Evolutionary conservation across 495 filamentous ascomycete genomes (phyloP), one percentile per base, ranked within the genome.

Genomic region (Aspergillus cristatus): DNA sequence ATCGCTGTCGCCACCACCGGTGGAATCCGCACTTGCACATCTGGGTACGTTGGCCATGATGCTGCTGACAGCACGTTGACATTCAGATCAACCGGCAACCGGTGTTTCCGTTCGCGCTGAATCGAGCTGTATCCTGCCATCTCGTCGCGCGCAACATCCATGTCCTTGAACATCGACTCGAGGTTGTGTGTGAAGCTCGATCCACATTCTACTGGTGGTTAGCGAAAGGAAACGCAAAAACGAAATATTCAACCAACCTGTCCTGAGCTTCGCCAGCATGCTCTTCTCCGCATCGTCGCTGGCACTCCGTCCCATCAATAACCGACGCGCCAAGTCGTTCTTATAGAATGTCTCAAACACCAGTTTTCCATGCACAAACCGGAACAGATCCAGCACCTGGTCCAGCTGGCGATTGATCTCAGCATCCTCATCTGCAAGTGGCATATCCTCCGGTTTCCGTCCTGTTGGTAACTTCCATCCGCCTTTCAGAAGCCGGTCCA

Each of bases 291-390:
- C 90, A 63, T 97, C 93, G 14, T 85, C 81, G 50, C 85, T 94
- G 8, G 91, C 91, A 53, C 86, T 94, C 42, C 89, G 76, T 20
- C 78, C 81, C 81, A 97, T 84, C 28, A 99, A 67, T 15, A 99
- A 66, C 18, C 91, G 76, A 6, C 86, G 74, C 1, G 93, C 89
- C 33, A 99, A 77, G 51, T 95, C 90, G 41, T 86, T 91, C 70
- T 97, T 97, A 70, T 99, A 99, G 51, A 99, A 97, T 3, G 88
- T 91, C 50, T 97, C 91, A 48, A 99, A 99, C 0, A 95, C 87
- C 28, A 88, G 88, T 55, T 97, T 99, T 15, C 93, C 91, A 52
- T 96, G 82, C 40, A 99, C 86, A 57, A 96, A 97, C 3, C 91
- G 76, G 70, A 99, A 99, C 6, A 99, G 70, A 46, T 96, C 89